These are phyloP conservation scores for Ogataea nakhonphanomensis DNA, from an alignment of 805 yeast species.

Conservation along the genomic window DNA sequence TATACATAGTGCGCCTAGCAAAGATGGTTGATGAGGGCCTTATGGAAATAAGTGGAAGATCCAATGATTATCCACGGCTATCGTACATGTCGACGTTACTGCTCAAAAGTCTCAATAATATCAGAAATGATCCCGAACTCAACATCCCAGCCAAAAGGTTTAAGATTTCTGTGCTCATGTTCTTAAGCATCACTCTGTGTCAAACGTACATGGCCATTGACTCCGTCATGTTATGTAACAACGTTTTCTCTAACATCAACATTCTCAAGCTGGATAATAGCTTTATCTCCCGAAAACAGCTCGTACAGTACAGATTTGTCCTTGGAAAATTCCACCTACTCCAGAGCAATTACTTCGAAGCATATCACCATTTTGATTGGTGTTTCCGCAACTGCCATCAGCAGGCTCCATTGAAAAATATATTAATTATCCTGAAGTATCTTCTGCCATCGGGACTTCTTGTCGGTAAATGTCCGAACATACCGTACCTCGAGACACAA, in stretches of 20 bases:
- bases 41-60: slow-evolving; percentile 35
- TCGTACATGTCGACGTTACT: slow-evolving; percentile 46
- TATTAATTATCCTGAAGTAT: slow-evolving; percentile 40
- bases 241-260: slow-evolving; percentile 59
- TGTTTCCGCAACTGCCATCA: slow-evolving; percentile 39
- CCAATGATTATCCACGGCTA: slow-evolving; percentile 39
- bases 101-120: slow-evolving; percentile 46
- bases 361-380: slow-evolving; percentile 49
- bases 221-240: slow-evolving; percentile 56
- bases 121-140: slow-evolving; percentile 43
- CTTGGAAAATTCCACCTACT: slow-evolving; percentile 52
- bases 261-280: slow-evolving; percentile 42
- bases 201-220: slow-evolving; percentile 48
- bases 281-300: slow-evolving; percentile 41
- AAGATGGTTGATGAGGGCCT: slow-evolving; percentile 38
- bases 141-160: slow-evolving; percentile 29
- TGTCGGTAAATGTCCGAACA: slow-evolving; percentile 49
- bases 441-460: slow-evolving; percentile 51
- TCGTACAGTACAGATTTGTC: slow-evolving; percentile 50
- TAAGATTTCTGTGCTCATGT: slow-evolving; percentile 46
- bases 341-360: slow-evolving; percentile 46
- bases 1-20: slow-evolving; percentile 43
- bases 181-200: slow-evolving; percentile 48
- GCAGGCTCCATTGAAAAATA: slow-evolving; percentile 27
- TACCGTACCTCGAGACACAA: slow-evolving; percentile 21